Evolutionary conservation across 2,329 filamentous ascomycete species (phyloP), one percentile per base, ranked within the genome.

Genomic region (Aspergillus glaucus): DNA sequence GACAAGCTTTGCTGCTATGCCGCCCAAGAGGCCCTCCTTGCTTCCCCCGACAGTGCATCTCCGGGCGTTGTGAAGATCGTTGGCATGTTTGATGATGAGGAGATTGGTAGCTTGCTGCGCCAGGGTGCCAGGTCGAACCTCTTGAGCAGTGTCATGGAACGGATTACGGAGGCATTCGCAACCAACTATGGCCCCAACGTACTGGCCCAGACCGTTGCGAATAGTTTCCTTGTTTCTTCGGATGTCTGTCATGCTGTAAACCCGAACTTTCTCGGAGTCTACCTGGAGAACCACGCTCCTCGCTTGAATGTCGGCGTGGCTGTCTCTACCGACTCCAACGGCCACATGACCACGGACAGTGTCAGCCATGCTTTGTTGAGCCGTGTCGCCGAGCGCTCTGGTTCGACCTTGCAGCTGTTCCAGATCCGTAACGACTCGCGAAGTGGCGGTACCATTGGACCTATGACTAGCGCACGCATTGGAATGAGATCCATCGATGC

Each of bases 1-100:
- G 93, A 98, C 74, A 97, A 96, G 76, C 84, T 98, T 43, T 97
- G 93, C 77, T 94, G 88, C 28, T 97, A 89, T 84, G 83, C 90
- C 6, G 92, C 93, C 6, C 78, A 96, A 46, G 84, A 91, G 68
- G 91, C 83, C 3, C 82, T 98, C 0, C 76, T 96, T 24, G 82
- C 85, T 44, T 82, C 85, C 15, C 74, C 80, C 10, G 72, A 76
- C 24, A 56, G 69, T 17, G 62, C 77, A 8, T 74, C 73, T 36
- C 65, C 74, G 1, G 68, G 84, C n/a, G 80, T 85, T 47, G 83
- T 97, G 69, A 94, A 94, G 71, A 77, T 96, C 48, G 88, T 93
- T 32, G 90, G 86, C n/a, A 84, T 96, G 60, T 97, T 97, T 63
- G 93, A 97, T 64, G 87, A 96, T 62, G 93, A 98, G 69, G 93